Evolutionary conservation across 257 asterid genomes (phyloP), one percentile per base, ranked within the genome.

Genomic region (Oldenlandia corymbosa): DNA sequence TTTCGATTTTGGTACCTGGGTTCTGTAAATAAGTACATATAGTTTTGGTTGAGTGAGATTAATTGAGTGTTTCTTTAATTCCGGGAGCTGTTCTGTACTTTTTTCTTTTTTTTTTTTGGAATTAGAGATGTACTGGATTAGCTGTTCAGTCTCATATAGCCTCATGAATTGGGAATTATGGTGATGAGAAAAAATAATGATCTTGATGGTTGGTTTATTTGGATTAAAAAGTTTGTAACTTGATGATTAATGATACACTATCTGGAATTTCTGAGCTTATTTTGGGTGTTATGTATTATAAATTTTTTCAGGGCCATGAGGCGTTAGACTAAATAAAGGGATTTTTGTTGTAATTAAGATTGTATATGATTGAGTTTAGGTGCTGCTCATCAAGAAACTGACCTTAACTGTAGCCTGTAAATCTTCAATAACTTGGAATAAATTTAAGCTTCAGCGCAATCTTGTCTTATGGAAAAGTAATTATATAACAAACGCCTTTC

Each of bases 71-170:
- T 30, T 43, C n/a, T n/a, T n/a, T n/a, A n/a, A n/a, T n/a, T n/a
- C 0, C 4, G 23, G n/a, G 56, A 53, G 4, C 32, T 52, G 37
- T 28, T 39, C 52, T 1, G 10, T 41, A 48, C 46, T 46, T n/a
- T n/a, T n/a, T n/a, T n/a, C n/a, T n/a, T n/a, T n/a, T n/a, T n/a
- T n/a, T n/a, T n/a, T n/a, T n/a, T n/a, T n/a, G n/a, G n/a, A n/a
- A n/a, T n/a, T n/a, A n/a, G n/a, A 57, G 27, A 21, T 31, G 48
- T 24, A 39, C 16, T 66, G 61, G 56, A 37, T 56, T n/a, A 36
- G 7, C 3, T 43, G 16, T 27, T 10, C n/a, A 43, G 10, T 46
- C n/a, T 28, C n/a, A 20, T 20, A 18, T 34, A 41, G 3, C 17
- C n/a, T n/a, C 7, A 4, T 53, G n/a, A n/a, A n/a, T n/a, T 12